These are phyloP conservation scores for Byssochlamys sp. DNA, from an alignment of 2,329 filamentous ascomycete species.

Conservation along the genomic window DNA sequence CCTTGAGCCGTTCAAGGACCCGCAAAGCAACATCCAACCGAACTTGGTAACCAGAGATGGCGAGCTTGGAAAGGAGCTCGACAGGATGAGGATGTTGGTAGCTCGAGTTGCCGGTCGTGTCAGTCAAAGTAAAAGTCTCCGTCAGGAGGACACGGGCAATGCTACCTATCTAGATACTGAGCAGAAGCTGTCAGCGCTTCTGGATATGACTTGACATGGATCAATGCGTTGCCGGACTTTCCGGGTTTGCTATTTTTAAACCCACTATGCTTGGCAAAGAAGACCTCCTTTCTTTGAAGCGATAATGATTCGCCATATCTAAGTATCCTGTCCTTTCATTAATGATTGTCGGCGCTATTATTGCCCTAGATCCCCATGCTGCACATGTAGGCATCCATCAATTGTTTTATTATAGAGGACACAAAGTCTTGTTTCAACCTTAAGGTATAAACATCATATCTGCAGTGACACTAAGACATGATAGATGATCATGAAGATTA, in stretches of 20 bases:
- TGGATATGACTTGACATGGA: conserved; percentile 27
- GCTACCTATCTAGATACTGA: conserved; percentile 16
- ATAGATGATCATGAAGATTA: not conserved
- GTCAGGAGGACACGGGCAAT: conserved; percentile 8
- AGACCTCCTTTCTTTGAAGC: not conserved
- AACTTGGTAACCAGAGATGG: conserved; percentile 46
- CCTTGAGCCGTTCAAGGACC: conserved; percentile 41
- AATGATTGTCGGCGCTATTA: not conserved
- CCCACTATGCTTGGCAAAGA: not conserved
- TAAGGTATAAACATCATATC: not conserved
- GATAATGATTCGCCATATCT: not conserved
- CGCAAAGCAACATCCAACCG: conserved; percentile 44
- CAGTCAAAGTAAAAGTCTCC: conserved; percentile 17
- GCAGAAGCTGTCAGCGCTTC: conserved; percentile 26
- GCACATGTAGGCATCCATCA: not conserved
- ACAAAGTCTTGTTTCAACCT: not conserved
- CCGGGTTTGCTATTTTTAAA: not conserved
- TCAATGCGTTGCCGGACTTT: not conserved
- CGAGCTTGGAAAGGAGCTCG: conserved; percentile 41
- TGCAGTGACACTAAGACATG: not conserved
- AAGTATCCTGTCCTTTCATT: not conserved
- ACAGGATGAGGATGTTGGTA: conserved; percentile 40
- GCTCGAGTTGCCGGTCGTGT: conserved; percentile 34
- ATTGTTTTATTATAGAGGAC: not conserved
- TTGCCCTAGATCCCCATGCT: not conserved